Base-by-base conservation (phyloP, 1,139 yeast species). In the Kazachstania sp. region DNA sequence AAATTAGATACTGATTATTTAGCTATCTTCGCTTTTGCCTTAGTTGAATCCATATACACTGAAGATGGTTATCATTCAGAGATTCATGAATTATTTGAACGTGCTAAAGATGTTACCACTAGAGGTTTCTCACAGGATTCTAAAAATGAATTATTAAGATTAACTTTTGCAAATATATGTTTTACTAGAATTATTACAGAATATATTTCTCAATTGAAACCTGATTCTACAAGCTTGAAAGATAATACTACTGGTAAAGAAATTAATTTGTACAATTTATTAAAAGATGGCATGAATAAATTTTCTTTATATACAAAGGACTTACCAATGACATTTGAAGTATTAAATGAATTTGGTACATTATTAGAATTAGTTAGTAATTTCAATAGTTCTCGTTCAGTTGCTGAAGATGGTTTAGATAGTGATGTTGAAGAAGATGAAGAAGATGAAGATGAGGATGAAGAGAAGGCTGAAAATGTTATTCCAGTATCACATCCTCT, bases 51-150 rank as follows among this genome's bases (percentile, higher is more conserved):
- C 56, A 80, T 90, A 3, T 67, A 72, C 2, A 67, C 58, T 13
- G 67, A 61, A 39, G 61, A 59, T n/a, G 60, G 58, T 7, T 32
- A 32, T 32, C 36, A 32, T 32, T 19, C 36, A 12, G 60, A 58
- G 7, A 58, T 54, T 34, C 55, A 67, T 19, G 84, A 79, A 47
- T 84, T 71, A 57, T 79, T 84, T 49, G 75, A 74, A 20, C 86
- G 84, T 26, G 84, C 95, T 1, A 52, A 83, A 36, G 96, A 87
- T 49, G 75, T 95, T 52, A 71, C 79, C 18, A 77, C 75, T 4
- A 60, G 70, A 15, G 96, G 95, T 0, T 67, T 81, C 45, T 77
- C 72, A 8, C 60, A 66, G 31, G 72, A 68, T 50, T 73, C 79
- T 0, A 69, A 71, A 2, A 71, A 77, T 3, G 61, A 68, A 13